A percentile compares a stretch with the other conserved stretches of the same genome.
Conservation (phyloP, 495 filamentous ascomycete genomes). For the Aspergillus hancockii region DNA sequence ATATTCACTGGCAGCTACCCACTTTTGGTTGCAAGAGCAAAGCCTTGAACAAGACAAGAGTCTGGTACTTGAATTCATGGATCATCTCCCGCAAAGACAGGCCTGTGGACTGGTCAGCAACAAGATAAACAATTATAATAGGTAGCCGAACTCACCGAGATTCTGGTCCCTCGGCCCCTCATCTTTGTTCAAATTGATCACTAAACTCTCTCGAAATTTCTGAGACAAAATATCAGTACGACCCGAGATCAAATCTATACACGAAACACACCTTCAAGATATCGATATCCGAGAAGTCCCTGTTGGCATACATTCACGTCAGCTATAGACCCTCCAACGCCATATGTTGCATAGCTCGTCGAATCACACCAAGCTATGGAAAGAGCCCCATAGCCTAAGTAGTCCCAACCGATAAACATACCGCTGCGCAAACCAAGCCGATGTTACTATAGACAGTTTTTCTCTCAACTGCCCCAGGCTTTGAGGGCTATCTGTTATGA, state of each 20-base stretch:
- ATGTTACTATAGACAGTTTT: slow-evolving; percentile 83
- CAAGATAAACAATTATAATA: not conserved
- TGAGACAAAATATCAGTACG: slow-evolving; percentile 39
- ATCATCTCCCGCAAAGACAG: slow-evolving; percentile 89
- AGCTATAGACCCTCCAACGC: slow-evolving; percentile 15
- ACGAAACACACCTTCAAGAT: slow-evolving; percentile 61
- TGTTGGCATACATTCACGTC: slow-evolving; percentile 29
- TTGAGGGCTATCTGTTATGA: slow-evolving; percentile 87
- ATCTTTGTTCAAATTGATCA: slow-evolving; percentile 61
- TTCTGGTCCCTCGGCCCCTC: slow-evolving; percentile 82
- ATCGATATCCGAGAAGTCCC: slow-evolving; percentile 72
- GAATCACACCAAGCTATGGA: not conserved
- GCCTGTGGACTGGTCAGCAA: slow-evolving; percentile 43
- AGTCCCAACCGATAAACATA: slow-evolving; percentile 49
- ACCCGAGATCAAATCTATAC: not conserved
- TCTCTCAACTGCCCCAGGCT: slow-evolving; percentile 78
- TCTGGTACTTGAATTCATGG: slow-evolving; percentile 91
- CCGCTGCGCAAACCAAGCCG: slow-evolving; percentile 95
- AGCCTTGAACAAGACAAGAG: slow-evolving; percentile 90
- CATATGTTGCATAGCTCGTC: not conserved
- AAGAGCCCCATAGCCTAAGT: not conserved
- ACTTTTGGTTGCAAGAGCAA: slow-evolving; percentile 94
- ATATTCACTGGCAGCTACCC: slow-evolving; percentile 12
- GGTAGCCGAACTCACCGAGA: slow-evolving; percentile 57
- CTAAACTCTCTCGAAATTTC: slow-evolving; percentile 89